Conservation (phyloP, 352 stramenopile species). For the Globisporangium solare region DNA sequence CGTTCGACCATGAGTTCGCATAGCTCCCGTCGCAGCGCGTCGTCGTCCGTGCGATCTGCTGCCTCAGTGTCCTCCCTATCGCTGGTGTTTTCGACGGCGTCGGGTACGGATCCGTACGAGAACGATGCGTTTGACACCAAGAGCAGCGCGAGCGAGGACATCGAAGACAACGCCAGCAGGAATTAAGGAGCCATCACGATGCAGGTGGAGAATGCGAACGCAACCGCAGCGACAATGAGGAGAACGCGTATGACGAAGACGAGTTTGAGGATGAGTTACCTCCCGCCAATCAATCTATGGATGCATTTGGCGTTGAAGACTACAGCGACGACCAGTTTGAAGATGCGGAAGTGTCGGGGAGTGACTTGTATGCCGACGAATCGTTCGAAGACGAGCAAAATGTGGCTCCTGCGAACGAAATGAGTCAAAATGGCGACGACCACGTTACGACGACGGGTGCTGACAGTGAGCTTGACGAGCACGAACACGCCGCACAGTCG, state of each 20-base stretch:
- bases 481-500: too few relatives aligned
- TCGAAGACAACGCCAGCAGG: too few relatives aligned
- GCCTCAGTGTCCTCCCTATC: background rate
- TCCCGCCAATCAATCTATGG: background rate
- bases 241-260: constrained; percentile 13
- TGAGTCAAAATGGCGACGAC: too few relatives aligned
- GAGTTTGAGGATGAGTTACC: constrained; percentile 10
- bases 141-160: background rate
- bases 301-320: background rate
- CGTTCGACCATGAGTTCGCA: background rate
- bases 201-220: background rate
- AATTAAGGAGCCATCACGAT: too few relatives aligned
- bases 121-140: constrained; percentile 12
- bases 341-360: background rate
- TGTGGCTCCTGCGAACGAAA: too few relatives aligned
- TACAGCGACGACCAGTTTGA: constrained; percentile 17
- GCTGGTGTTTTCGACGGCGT: background rate
- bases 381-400: background rate
- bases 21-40: background rate
- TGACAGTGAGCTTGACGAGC: too few relatives aligned
- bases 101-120: constrained; percentile 1
- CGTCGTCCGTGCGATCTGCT: background rate
- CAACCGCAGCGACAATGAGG: background rate
- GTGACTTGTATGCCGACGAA: background rate
- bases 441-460: too few relatives aligned